Evolutionary conservation across 148 eudicot genomes (phyloP).

Genomic region (Limonium bicolor): DNA sequence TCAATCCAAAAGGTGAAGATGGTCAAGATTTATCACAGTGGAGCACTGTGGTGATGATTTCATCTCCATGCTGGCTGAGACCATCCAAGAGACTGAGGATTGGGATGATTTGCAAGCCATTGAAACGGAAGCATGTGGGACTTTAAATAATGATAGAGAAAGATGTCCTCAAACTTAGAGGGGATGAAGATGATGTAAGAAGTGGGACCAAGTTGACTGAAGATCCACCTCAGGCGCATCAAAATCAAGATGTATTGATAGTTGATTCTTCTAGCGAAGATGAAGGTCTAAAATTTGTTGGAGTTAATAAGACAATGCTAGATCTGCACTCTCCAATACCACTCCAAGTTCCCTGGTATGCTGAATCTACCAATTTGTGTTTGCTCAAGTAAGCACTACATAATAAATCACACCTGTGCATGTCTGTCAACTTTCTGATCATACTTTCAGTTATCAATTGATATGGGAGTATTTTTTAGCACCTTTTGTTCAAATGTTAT

Average conservation of each 20-base stretch:
- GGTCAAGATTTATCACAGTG: constrained; percentile 75
- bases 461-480: too few species aligned
- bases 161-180: constrained; percentile 18
- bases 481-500: too few species aligned
- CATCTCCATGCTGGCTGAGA: constrained; percentile 74
- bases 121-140: constrained; percentile 81
- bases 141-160: constrained; percentile 47
- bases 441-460: too few species aligned
- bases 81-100: constrained; percentile 69
- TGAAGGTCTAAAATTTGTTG: constrained; percentile 27
- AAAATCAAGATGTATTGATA: constrained; percentile 19
- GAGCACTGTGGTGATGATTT: constrained; percentile 96
- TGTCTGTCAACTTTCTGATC: too few species aligned
- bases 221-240: constrained; percentile 31
- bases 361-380: too few species aligned
- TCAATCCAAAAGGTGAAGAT: constrained; percentile 56
- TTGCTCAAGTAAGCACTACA: too few species aligned
- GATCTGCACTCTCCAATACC: constrained; percentile 14
- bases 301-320: constrained; percentile 9
- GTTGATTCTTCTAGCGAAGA: constrained; percentile 64
- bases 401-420: too few species aligned
- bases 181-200: constrained; percentile 12
- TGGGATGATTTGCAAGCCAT: constrained; percentile 95
- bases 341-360: constrained; percentile 26
- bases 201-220: constrained; percentile 21